These are phyloP conservation scores for Starmerella potacharoeniae DNA, from an alignment of 805 yeast genomes.

Conservation along the genomic window DNA sequence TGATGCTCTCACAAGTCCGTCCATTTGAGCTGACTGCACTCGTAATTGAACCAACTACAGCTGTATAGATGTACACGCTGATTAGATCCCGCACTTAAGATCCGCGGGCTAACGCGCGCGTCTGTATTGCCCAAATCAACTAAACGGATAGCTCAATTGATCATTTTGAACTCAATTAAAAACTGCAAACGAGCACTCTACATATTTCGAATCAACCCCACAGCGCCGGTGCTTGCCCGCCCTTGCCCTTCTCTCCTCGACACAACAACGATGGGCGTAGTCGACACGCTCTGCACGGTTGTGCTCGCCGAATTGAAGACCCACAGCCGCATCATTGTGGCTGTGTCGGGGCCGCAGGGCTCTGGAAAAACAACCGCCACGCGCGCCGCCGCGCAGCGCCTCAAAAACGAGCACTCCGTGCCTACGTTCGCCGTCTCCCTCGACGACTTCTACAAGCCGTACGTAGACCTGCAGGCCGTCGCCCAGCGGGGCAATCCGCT, in stretches of 20 bases:
- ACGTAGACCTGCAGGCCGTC: conserved; percentile 44
- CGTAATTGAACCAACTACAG: no score
- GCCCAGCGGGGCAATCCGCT: conserved; percentile 40
- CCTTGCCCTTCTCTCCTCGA: neutral
- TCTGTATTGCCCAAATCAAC: no score
- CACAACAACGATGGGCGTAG: conserved; percentile 2
- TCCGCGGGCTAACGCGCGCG: no score
- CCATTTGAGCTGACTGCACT: no score
- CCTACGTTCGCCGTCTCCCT: conserved; percentile 44
- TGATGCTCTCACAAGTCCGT: no score
- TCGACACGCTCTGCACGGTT: neutral
- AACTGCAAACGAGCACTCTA: no score
- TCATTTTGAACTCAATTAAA: no score
- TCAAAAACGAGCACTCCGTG: conserved; percentile 29
- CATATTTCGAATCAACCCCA: no score
- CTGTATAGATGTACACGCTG: no score
- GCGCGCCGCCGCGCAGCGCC: conserved; percentile 20
- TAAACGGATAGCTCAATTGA: no score
- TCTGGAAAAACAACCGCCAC: conserved; percentile 30
- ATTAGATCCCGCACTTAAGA: no score
- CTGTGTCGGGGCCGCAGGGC: conserved; percentile 32
- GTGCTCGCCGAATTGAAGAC: neutral
- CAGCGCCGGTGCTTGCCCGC: neutral
- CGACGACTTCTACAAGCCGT: conserved; percentile 76
- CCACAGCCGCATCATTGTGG: conserved; percentile 5